A percentile compares a stretch with the other conserved stretches of the same genome.
These are phyloP conservation scores for Penicillium tannophilum DNA, from an alignment of 495 filamentous ascomycete genomes.

Conservation along the genomic window DNA sequence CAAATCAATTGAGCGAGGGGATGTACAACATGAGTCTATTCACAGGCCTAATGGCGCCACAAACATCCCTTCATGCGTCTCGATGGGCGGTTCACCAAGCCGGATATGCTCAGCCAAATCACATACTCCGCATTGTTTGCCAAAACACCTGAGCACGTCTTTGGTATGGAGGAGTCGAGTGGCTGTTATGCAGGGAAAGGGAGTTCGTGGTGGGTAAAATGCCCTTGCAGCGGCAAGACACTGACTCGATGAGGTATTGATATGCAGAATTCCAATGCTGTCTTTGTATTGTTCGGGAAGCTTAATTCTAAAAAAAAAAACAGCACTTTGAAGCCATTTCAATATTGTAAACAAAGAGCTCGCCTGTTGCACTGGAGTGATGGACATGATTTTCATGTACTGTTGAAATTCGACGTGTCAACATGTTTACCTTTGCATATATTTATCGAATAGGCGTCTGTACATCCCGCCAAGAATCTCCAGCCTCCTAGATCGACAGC, in stretches of 20 bases:
- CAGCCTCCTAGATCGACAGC: constrained; percentile 7
- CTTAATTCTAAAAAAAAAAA: too few species aligned
- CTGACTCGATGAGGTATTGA: neutral
- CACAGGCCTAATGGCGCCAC: constrained; percentile 10
- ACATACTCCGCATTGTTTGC: constrained; percentile 9
- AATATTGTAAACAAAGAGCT: too few species aligned
- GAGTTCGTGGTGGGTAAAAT: neutral
- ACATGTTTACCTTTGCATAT: neutral
- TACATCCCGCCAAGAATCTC: constrained; percentile 7
- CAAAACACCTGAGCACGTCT: constrained; percentile 2
- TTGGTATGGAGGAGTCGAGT: constrained; percentile 2
- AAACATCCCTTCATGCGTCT: neutral
- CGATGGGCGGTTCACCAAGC: neutral
- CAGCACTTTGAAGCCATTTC: too few species aligned
- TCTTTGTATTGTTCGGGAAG: neutral
- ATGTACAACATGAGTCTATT: constrained; percentile 3
- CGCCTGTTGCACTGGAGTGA: too few species aligned
- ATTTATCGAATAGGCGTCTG: neutral
- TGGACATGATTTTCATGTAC: too few species aligned
- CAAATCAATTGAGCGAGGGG: constrained; percentile 3
- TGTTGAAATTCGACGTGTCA: neutral
- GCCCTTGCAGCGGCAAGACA: constrained; percentile 3
- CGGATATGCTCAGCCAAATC: neutral
- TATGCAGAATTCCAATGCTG: neutral
- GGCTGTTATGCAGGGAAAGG: constrained; percentile 1